phyloP scores from a whole-genome alignment of 1,139 yeast species.

The Ogataea hybrid region DNA sequence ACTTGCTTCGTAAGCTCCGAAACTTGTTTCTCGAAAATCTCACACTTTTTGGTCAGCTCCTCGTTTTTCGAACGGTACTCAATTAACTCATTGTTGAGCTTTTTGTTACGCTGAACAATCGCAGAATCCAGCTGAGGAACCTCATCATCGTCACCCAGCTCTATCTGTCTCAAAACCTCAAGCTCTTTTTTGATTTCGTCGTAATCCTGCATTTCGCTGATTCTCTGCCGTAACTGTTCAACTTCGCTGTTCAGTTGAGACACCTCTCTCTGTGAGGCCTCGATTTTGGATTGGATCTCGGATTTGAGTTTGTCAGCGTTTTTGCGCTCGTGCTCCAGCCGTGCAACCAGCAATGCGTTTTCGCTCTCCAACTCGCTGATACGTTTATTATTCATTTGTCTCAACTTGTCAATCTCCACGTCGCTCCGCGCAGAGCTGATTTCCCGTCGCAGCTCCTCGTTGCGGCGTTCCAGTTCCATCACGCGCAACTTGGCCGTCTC shows the following conservation, averaged over 20 bases:
- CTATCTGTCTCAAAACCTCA: slow-evolving; percentile 67
- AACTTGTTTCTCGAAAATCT: slow-evolving; percentile 41
- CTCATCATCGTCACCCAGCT: slow-evolving; percentile 49
- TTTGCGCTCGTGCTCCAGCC: slow-evolving; percentile 52
- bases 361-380: slow-evolving; percentile 63
- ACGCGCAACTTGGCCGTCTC: slow-evolving; percentile 70
- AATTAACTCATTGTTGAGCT: slow-evolving; percentile 59
- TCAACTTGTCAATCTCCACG: slow-evolving; percentile 33
- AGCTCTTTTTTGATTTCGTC: slow-evolving; percentile 78
- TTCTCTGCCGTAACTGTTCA: slow-evolving; percentile 44
- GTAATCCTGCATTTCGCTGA: slow-evolving; percentile 57
- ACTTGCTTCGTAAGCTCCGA: slow-evolving; percentile 35
- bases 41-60: slow-evolving; percentile 38
- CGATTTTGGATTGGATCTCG: slow-evolving; percentile 36
- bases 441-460: slow-evolving; percentile 68
- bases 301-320: slow-evolving; percentile 34
- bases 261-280: slow-evolving; percentile 45
- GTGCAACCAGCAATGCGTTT: slow-evolving; percentile 62
- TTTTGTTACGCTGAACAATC: slow-evolving; percentile 58
- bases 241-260: slow-evolving; percentile 50
- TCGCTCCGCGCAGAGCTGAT: slow-evolving; percentile 53
- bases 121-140: slow-evolving; percentile 42
- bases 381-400: slow-evolving; percentile 37
- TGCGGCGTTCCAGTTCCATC: slow-evolving; percentile 72
- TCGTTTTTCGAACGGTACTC: slow-evolving; percentile 54